Conservation (phyloP, 2,329 filamentous ascomycete species). For the Verticillium nubilum region DNA sequence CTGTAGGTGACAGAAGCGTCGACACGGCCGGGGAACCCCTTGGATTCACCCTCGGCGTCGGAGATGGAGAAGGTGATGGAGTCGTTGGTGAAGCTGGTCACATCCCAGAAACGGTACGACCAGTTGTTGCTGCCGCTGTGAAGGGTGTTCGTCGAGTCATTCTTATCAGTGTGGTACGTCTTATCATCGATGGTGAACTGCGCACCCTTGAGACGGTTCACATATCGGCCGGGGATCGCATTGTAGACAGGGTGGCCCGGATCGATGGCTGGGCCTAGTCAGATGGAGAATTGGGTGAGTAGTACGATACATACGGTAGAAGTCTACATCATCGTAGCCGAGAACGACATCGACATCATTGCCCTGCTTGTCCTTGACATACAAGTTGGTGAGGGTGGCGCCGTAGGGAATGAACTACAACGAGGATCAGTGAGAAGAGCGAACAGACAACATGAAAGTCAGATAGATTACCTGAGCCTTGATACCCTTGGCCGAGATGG, state of each 20-base stretch:
- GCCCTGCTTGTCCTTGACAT: constrained; percentile 56
- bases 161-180: constrained; percentile 47
- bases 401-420: constrained; percentile 50
- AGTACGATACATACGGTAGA: constrained; percentile 39
- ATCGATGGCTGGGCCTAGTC: constrained; percentile 27
- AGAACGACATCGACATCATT: constrained; percentile 58
- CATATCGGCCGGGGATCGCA: constrained; percentile 57
- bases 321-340: constrained; percentile 55
- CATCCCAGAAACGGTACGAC: constrained; percentile 59
- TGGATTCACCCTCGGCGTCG: constrained; percentile 50
- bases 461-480: constrained; percentile 36
- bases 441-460: not conserved
- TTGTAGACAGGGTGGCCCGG: constrained; percentile 55
- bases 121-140: constrained; percentile 56
- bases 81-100: constrained; percentile 44
- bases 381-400: constrained; percentile 57
- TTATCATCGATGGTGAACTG: constrained; percentile 47
- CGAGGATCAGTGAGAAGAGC: constrained; percentile 16
- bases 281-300: not conserved
- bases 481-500: constrained; percentile 26
- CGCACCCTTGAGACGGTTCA: constrained; percentile 57
- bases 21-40: constrained; percentile 58
- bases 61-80: constrained; percentile 63
- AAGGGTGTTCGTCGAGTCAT: constrained; percentile 50
- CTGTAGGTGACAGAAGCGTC: constrained; percentile 58